These are phyloP conservation scores for Calonectria hawksworthii DNA, from an alignment of 2,329 filamentous ascomycete genomes.

Conservation along the genomic window DNA sequence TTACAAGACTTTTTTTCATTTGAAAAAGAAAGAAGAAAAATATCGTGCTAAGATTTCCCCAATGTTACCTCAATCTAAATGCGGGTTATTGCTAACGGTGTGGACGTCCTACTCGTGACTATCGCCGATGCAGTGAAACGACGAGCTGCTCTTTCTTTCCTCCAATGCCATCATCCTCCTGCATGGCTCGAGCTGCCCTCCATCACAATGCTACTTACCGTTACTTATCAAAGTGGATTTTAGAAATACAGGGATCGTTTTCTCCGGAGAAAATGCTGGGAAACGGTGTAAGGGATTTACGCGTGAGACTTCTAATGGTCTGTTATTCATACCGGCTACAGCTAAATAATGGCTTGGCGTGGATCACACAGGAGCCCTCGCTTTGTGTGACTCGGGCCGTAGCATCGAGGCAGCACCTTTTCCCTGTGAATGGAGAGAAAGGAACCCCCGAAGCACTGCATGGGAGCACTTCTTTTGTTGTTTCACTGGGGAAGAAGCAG, in stretches of 20 bases:
- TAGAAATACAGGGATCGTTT: not conserved
- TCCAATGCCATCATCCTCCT: not conserved
- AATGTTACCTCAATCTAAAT: not conserved
- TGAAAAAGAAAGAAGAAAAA: not conserved
- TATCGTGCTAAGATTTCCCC: not conserved
- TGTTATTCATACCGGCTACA: too few species aligned
- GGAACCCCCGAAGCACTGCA: not conserved
- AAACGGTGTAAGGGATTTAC: too few species aligned
- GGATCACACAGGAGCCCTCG: not conserved
- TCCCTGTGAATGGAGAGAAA: not conserved
- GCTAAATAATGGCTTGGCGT: too few species aligned
- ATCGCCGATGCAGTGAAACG: not conserved
- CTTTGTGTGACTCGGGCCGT: not conserved
- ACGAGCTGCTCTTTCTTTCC: not conserved
- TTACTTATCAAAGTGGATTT: not conserved
- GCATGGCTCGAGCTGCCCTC: not conserved
- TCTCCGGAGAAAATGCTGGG: not conserved
- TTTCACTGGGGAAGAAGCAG: not conserved
- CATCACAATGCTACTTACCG: not conserved
- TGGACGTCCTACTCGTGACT: not conserved
- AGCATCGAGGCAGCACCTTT: not conserved
- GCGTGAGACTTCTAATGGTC: too few species aligned
- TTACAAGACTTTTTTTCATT: not conserved
- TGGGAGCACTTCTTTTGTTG: not conserved
- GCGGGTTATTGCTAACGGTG: not conserved